phyloP scores from a whole-genome alignment of 2,329 filamentous ascomycete genomes.

The Fusarium neocosmosporiellum region DNA sequence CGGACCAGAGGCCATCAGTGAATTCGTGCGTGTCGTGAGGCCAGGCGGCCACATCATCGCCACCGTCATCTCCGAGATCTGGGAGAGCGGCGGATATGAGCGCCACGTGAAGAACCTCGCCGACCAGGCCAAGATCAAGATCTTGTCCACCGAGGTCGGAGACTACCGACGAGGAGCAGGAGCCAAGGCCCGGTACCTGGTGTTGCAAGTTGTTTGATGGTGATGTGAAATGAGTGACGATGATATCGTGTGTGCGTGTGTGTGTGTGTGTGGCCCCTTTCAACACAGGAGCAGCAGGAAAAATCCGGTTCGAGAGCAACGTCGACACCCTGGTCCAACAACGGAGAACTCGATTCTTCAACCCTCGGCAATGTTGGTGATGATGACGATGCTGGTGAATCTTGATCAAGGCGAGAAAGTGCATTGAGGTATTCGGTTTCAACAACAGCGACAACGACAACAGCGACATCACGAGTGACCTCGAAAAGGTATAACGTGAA shows the following conservation, averaged over 20 bases:
- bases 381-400: conserved; percentile 29
- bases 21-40: conserved; percentile 62
- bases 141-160: conserved; percentile 45
- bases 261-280: conserved; percentile 8
- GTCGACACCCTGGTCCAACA: conserved; percentile 7
- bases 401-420: conserved; percentile 19
- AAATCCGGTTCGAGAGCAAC: not conserved
- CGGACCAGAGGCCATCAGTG: conserved; percentile 60
- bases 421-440: conserved; percentile 19
- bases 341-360: not conserved
- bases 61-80: conserved; percentile 63
- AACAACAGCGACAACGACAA: conserved; percentile 3
- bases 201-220: conserved; percentile 39
- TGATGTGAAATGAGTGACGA: conserved; percentile 19
- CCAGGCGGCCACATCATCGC: conserved; percentile 60
- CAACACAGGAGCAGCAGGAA: conserved; percentile 16
- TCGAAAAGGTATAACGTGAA: conserved; percentile 6
- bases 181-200: conserved; percentile 47
- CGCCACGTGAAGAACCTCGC: conserved; percentile 50
- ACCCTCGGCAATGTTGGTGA: conserved; percentile 2
- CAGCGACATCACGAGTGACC: not conserved
- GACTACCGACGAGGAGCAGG: conserved; percentile 48
- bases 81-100: conserved; percentile 60
- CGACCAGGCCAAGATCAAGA: conserved; percentile 43
- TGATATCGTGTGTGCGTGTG: conserved; percentile 14